phyloP scores from a whole-genome alignment of 2,329 filamentous ascomycete genomes.

The Stagonosporopsis chrysanthemi region DNA sequence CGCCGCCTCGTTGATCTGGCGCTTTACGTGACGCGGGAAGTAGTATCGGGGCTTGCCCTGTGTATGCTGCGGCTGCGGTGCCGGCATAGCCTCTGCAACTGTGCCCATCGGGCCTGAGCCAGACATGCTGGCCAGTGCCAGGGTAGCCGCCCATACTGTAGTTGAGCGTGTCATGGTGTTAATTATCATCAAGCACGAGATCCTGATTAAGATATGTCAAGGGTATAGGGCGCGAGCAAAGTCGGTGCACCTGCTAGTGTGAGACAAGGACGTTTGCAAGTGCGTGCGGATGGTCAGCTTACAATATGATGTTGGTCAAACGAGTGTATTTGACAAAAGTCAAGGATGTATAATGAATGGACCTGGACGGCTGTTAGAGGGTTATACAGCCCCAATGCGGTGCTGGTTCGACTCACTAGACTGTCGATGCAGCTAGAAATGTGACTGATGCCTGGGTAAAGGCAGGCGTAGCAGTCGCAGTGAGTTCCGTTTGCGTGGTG shows the following conservation, averaged over 20 bases:
- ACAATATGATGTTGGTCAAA: constrained; percentile 55
- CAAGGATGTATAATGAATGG: constrained; percentile 50
- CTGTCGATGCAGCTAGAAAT: constrained; percentile 46
- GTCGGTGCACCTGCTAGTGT: constrained; percentile 24
- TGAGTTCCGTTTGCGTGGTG: constrained; percentile 27
- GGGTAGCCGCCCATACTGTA: constrained; percentile 56
- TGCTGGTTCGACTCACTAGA: constrained; percentile 40
- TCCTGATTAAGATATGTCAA: constrained; percentile 37
- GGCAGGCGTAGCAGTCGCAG: constrained; percentile 34
- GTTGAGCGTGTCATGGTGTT: constrained; percentile 55
- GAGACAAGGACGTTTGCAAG: constrained; percentile 21
- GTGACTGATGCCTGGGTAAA: constrained; percentile 35
- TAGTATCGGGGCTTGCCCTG: constrained; percentile 54
- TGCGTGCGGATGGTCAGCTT: constrained; percentile 19
- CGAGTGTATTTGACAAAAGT: constrained; percentile 61
- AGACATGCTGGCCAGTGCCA: constrained; percentile 55
- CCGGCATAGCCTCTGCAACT: constrained; percentile 59
- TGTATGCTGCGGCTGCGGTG: constrained; percentile 48
- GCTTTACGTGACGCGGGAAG: constrained; percentile 57
- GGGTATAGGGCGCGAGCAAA: constrained; percentile 28
- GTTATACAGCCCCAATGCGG: not conserved
- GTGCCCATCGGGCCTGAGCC: constrained; percentile 51
- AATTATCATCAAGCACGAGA: constrained; percentile 40
- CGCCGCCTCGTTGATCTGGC: constrained; percentile 46
- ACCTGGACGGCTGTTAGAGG: constrained; percentile 36